Conservation (phyloP, 1,139 yeast species). For the Diutina catenulata region DNA sequence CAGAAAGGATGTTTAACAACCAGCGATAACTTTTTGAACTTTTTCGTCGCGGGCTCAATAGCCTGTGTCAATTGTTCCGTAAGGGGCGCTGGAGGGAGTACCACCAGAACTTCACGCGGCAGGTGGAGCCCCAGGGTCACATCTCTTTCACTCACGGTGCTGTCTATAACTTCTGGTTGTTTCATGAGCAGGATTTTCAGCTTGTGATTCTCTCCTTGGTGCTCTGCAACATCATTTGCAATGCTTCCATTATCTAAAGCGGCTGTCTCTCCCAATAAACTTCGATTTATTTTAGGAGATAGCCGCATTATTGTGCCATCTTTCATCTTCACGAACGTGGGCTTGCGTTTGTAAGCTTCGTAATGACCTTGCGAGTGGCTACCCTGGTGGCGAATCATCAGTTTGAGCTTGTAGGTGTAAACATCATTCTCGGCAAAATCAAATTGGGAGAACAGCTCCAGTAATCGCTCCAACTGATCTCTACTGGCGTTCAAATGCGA, state of each 20-base stretch:
- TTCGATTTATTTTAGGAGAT: neutral
- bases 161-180: too few species aligned
- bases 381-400: slow-evolving; percentile 78
- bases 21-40: neutral
- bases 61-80: too few species aligned
- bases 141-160: too few species aligned
- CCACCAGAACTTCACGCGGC: too few species aligned
- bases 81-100: too few species aligned
- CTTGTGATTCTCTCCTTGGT: too few species aligned
- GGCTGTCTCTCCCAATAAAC: too few species aligned
- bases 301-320: slow-evolving; percentile 1
- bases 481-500: slow-evolving; percentile 11
- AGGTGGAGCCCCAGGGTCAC: slow-evolving; percentile 5
- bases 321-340: slow-evolving; percentile 35
- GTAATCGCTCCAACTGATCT: slow-evolving; percentile 27
- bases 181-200: too few species aligned
- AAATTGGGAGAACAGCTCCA: slow-evolving; percentile 27
- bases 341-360: slow-evolving; percentile 67
- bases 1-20: slow-evolving; percentile 2
- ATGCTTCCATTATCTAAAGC: too few species aligned
- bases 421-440: slow-evolving; percentile 33
- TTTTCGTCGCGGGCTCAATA: too few species aligned
- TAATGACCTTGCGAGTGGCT: slow-evolving; percentile 87
- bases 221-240: too few species aligned
- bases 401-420: slow-evolving; percentile 48